phyloP scores from a whole-genome alignment of 192 early-diverging fungal genomes.

The Umbelopsis ramanniana region DNA sequence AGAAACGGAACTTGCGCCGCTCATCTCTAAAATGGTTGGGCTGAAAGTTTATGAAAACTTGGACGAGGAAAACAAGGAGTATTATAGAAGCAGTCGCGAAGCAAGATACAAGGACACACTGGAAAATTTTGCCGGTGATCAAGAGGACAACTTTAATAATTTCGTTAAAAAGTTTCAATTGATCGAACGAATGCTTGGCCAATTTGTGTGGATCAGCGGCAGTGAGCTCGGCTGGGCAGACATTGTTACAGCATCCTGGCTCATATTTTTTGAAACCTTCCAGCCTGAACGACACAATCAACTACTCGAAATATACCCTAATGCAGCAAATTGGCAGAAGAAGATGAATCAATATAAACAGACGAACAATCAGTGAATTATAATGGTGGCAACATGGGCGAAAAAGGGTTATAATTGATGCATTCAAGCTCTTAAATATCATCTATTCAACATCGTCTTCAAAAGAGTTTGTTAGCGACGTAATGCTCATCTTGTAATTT shows the following conservation, averaged over 20 bases:
- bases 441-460: not conserved
- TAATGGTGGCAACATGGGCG: not conserved
- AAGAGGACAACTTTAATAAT: not conserved
- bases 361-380: not conserved
- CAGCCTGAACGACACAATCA: not conserved
- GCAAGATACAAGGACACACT: not conserved
- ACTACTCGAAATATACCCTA: not conserved
- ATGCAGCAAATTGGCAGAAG: not conserved
- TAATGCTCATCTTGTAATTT: constrained; percentile 11
- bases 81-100: not conserved
- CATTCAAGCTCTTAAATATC: not conserved
- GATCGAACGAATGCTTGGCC: not conserved
- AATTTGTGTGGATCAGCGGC: not conserved
- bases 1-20: not conserved
- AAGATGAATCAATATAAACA: not conserved
- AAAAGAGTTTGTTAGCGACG: not conserved
- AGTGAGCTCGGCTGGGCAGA: not conserved
- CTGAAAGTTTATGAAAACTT: not conserved
- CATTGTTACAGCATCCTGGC: not conserved
- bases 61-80: not conserved
- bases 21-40: not conserved
- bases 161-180: not conserved
- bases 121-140: not conserved
- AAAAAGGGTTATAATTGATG: not conserved
- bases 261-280: not conserved